phyloP scores from a whole-genome alignment of 2,329 filamentous ascomycete species.

The Aureobasidium sp. region DNA sequence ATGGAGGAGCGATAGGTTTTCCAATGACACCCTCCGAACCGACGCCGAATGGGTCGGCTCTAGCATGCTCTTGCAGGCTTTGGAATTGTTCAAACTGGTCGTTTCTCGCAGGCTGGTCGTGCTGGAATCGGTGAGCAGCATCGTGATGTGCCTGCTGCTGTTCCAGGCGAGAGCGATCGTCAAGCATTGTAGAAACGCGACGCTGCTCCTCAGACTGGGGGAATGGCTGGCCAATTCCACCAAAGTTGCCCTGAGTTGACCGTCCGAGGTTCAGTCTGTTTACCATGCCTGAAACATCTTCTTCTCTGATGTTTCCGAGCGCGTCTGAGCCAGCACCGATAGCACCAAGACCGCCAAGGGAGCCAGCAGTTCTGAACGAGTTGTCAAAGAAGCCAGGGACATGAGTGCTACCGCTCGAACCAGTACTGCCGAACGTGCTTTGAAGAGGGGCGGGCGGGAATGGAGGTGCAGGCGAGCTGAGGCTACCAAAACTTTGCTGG shows the following conservation, averaged over 20 bases:
- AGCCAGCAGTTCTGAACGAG: conserved; percentile 33
- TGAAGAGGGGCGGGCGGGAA: conserved; percentile 56
- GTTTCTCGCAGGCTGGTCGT: conserved; percentile 40
- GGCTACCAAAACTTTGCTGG: conserved; percentile 92
- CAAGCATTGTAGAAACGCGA: conserved; percentile 54
- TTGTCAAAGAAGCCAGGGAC: conserved; percentile 66
- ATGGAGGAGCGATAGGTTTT: conserved; percentile 21
- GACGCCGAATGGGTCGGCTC: conserved; percentile 16
- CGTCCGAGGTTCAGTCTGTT: conserved; percentile 55
- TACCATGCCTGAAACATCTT: conserved; percentile 61
- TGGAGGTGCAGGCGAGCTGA: conserved; percentile 61
- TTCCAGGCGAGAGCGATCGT: conserved; percentile 53
- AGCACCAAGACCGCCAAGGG: conserved; percentile 35
- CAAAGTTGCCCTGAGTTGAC: conserved; percentile 43
- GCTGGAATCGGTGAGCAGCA: conserved; percentile 36
- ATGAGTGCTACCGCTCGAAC: conserved; percentile 19
- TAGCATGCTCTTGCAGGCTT: conserved; percentile 52
- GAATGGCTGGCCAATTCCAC: conserved; percentile 39
- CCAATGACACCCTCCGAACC: conserved; percentile 32
- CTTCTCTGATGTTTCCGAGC: conserved; percentile 51
- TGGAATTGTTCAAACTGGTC: conserved; percentile 81
- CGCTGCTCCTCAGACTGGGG: conserved; percentile 39
- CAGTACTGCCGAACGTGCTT: conserved; percentile 22
- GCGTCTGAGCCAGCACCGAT: conserved; percentile 40
- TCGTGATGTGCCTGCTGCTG: conserved; percentile 55